Percentiles rank a stretch among this genome's conserved stretches.
phyloP scores from a whole-genome alignment of 2,329 filamentous ascomycete species.

The Colletotrichum karsti region DNA sequence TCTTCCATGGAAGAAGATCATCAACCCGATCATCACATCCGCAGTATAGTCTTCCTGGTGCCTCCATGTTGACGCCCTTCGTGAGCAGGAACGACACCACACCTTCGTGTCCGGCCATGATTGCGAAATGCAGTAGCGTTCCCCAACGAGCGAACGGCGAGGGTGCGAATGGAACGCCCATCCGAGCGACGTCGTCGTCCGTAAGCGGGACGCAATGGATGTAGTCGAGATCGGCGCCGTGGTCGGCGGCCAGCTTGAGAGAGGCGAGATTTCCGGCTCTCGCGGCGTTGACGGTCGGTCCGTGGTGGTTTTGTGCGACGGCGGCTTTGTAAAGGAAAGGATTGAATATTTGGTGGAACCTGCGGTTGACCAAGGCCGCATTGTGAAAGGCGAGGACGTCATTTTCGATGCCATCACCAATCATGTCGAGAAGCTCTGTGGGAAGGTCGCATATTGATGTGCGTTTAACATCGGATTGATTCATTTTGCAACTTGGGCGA shows the following conservation, averaged over 20 bases:
- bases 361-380: background rate
- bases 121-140: background rate
- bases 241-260: background rate
- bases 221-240: background rate
- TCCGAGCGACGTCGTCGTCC: background rate
- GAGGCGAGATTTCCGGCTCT: background rate
- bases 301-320: background rate
- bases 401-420: background rate
- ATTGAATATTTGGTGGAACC: background rate
- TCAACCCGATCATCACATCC: background rate
- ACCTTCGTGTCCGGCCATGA: background rate
- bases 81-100: background rate
- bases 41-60: background rate
- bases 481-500: too few species aligned
- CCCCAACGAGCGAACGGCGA: background rate
- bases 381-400: too few species aligned
- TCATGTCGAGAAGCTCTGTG: background rate
- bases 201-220: background rate
- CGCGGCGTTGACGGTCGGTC: background rate
- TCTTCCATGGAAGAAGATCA: rapidly evolving
- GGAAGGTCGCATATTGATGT: background rate
- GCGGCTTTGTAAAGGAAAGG: background rate
- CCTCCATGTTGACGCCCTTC: background rate
- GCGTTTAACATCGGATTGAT: background rate
- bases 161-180: rapidly evolving